Conservation (phyloP, 192 early-diverging fungal species). For the Coemansia sp. region DNA sequence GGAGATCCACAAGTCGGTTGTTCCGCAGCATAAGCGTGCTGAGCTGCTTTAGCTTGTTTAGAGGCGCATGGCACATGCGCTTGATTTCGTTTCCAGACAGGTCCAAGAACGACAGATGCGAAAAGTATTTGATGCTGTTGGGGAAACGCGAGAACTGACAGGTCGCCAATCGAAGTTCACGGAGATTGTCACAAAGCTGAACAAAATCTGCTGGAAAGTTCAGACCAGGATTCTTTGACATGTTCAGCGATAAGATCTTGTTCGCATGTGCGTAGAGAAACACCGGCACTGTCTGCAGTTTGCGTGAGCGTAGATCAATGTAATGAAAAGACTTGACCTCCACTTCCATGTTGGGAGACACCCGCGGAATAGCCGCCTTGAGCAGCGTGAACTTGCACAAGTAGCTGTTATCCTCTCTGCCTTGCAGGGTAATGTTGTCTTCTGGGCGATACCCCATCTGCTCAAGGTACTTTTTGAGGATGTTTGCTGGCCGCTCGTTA, state of each 20-base stretch:
- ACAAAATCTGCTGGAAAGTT: constrained; percentile 84
- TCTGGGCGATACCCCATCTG: constrained; percentile 77
- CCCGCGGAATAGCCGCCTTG: constrained; percentile 57
- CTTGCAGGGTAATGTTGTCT: constrained; percentile 77
- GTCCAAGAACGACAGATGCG: constrained; percentile 71
- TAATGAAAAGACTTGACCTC: constrained; percentile 57
- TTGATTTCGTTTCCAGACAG: constrained; percentile 75
- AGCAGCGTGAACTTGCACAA: constrained; percentile 78
- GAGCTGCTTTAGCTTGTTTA: constrained; percentile 64
- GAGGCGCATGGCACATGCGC: constrained; percentile 64
- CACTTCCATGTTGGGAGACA: constrained; percentile 54
- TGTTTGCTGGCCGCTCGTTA: constrained; percentile 70
- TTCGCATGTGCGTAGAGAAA: constrained; percentile 71
- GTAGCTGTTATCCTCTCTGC: constrained; percentile 85
- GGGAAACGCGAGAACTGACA: constrained; percentile 74
- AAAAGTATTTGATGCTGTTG: constrained; percentile 62
- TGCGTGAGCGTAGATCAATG: constrained; percentile 71
- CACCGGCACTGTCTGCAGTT: constrained; percentile 79
- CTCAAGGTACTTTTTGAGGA: constrained; percentile 73
- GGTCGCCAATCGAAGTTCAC: constrained; percentile 67
- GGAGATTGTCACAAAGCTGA: constrained; percentile 68
- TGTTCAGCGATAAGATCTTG: constrained; percentile 75
- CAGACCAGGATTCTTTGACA: constrained; percentile 79
- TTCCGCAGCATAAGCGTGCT: constrained; percentile 66
- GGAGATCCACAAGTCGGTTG: constrained; percentile 74